phyloP scores from a whole-genome alignment of 2,329 filamentous ascomycete species.

The Leptographium flavum region DNA sequence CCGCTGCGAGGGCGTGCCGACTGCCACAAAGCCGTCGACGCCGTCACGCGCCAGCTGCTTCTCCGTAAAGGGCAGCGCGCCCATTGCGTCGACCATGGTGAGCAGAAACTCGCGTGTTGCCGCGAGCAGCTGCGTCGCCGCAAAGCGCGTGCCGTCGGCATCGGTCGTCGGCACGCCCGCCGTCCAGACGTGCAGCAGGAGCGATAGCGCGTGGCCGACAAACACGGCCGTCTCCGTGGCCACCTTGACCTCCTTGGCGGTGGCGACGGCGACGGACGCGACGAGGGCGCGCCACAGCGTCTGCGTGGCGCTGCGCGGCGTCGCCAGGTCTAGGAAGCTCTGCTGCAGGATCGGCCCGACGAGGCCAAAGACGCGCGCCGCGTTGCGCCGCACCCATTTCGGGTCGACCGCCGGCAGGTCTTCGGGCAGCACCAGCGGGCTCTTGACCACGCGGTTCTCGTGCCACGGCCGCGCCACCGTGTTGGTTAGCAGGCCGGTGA shows the following conservation, averaged over 20 bases:
- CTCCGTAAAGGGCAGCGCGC: slow-evolving; percentile 48
- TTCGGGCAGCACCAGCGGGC: slow-evolving; percentile 43
- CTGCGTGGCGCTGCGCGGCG: slow-evolving; percentile 36
- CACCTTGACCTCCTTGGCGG: slow-evolving; percentile 77
- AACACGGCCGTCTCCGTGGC: slow-evolving; percentile 72
- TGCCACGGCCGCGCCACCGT: slow-evolving; percentile 52
- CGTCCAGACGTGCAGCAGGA: slow-evolving; percentile 58
- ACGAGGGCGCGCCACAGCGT: slow-evolving; percentile 49
- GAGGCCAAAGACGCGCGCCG: slow-evolving; percentile 48
- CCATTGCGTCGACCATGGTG: slow-evolving; percentile 35
- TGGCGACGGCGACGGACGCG: slow-evolving; percentile 49
- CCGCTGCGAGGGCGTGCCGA: slow-evolving; percentile 52
- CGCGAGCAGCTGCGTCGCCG: slow-evolving; percentile 35
- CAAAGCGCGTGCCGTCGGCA: slow-evolving; percentile 20
- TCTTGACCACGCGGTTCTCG: slow-evolving; percentile 53
- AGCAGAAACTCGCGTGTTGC: slow-evolving; percentile 37
- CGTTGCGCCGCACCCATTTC: slow-evolving; percentile 72
- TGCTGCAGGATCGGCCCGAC: slow-evolving; percentile 45
- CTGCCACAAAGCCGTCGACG: slow-evolving; percentile 41
- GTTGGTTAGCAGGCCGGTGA: slow-evolving; percentile 56
- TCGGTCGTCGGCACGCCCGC: slow-evolving; percentile 29
- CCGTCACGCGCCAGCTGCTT: slow-evolving; percentile 37
- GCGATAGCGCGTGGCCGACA: slow-evolving; percentile 54
- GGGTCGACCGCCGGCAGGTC: slow-evolving; percentile 75
- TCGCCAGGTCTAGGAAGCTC: slow-evolving; percentile 47